Conservation (phyloP, 345 rosid genomes). For the Cardamine resedifolia region DNA sequence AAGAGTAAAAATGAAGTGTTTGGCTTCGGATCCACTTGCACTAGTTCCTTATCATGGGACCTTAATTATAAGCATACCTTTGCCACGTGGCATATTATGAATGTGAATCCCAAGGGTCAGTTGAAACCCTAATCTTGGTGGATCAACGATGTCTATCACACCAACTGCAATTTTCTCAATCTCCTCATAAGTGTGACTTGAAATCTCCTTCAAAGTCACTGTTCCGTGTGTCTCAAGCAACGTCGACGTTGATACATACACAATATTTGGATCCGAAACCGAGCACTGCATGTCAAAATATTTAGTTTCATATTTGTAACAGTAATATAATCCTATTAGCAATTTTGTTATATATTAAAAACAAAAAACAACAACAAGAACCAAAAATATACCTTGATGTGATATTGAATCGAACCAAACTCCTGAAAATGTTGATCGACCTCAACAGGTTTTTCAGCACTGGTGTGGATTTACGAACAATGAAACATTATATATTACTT, state of each 20-base stretch:
- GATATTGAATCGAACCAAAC: slow-evolving; percentile 81
- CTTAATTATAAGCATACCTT: slow-evolving; percentile 43
- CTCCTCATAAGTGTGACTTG: slow-evolving; percentile 43
- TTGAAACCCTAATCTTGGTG: slow-evolving; percentile 78
- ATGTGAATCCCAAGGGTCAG: slow-evolving; percentile 67
- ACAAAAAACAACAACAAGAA: neutral
- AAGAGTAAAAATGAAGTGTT: slow-evolving; percentile 1
- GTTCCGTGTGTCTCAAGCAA: slow-evolving; percentile 58
- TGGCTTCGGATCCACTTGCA: neutral
- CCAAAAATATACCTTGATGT: slow-evolving; percentile 55
- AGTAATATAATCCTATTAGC: neutral
- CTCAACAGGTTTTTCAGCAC: slow-evolving; percentile 62
- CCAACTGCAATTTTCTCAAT: slow-evolving; percentile 49
- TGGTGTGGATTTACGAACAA: slow-evolving; percentile 38
- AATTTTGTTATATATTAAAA: neutral
- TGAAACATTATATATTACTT: neutral
- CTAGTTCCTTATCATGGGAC: neutral
- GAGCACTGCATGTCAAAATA: slow-evolving; percentile 49
- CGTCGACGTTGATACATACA: slow-evolving; percentile 58
- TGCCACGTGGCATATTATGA: slow-evolving; percentile 54
- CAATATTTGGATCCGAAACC: slow-evolving; percentile 49
- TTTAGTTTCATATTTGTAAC: neutral
- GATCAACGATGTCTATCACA: slow-evolving; percentile 71
- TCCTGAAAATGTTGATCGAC: slow-evolving; percentile 72
- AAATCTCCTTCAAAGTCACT: slow-evolving; percentile 43